Percentiles rank a stretch among this genome's conserved stretches.
Evolutionary conservation across 768 basidiomycete species (phyloP).

Genomic region (Austroboletus eburneus): DNA sequence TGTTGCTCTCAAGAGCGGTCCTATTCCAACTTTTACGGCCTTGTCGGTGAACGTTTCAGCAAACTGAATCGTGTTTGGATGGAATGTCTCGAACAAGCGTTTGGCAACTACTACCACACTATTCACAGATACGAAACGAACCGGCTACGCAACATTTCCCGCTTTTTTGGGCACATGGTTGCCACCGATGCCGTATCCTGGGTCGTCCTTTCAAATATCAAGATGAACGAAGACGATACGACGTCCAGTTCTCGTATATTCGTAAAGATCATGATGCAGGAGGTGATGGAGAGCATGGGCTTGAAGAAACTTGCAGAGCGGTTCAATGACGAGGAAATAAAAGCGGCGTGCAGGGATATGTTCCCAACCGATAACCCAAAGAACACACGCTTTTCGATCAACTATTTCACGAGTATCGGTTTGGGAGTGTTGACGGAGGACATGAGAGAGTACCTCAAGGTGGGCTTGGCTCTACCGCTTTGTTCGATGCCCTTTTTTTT

Average conservation of each 20-base stretch:
- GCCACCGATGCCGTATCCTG: conserved; percentile 87
- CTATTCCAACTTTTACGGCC: conserved; percentile 95
- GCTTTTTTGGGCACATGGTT: conserved; percentile 93
- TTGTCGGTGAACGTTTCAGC: conserved; percentile 93
- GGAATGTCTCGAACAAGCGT: conserved; percentile 82
- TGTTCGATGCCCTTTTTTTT: not conserved
- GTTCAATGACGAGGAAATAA: conserved; percentile 85
- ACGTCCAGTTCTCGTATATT: conserved; percentile 96
- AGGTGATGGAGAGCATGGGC: conserved; percentile 94
- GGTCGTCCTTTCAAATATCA: conserved; percentile 78
- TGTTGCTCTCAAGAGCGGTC: conserved; percentile 99
- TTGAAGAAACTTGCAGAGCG: conserved; percentile 81
- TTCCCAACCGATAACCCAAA: conserved; percentile 97
- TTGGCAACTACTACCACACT: conserved; percentile 87
- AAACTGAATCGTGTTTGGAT: conserved; percentile 96
- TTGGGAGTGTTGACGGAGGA: conserved; percentile 88
- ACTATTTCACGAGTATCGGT: conserved; percentile 96
- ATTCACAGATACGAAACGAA: conserved; percentile 99
- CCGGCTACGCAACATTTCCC: conserved; percentile 92
- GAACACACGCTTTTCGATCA: conserved; percentile 94
- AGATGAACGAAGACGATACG: conserved; percentile 97
- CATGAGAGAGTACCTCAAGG: conserved; percentile 95
- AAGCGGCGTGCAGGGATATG: conserved; percentile 69
- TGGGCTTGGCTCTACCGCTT: conserved; percentile 31
- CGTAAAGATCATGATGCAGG: conserved; percentile 93